These are phyloP conservation scores for Darksidea phi DNA, from an alignment of 495 filamentous ascomycete species.

Conservation along the genomic window DNA sequence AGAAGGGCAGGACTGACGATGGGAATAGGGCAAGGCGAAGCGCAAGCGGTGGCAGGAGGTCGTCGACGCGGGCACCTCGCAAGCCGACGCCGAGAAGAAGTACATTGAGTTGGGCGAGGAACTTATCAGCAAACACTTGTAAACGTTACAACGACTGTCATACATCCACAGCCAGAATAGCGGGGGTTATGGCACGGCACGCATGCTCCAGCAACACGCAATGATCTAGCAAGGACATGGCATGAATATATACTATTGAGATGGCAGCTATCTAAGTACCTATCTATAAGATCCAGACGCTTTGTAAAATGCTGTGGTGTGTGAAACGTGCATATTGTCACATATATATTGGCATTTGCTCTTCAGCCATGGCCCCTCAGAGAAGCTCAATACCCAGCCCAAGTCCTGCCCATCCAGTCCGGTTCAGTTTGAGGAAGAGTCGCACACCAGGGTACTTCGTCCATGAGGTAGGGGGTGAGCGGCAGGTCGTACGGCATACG, in stretches of 20 bases:
- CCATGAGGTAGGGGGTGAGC: conserved; percentile 58
- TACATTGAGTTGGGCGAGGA: conserved; percentile 71
- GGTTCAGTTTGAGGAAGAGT: conserved; percentile 59
- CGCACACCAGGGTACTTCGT: conserved; percentile 78
- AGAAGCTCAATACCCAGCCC: conserved; percentile 8
- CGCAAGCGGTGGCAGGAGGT: conserved; percentile 69
- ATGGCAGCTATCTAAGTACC: no score
- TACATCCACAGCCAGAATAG: no score
- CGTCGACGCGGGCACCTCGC: conserved; percentile 56
- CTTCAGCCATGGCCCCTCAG: no score
- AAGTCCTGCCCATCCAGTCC: conserved; percentile 64
- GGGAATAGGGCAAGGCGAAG: conserved; percentile 70
- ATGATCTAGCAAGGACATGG: not conserved
- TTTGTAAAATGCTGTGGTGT: no score
- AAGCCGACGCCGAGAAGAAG: conserved; percentile 65
- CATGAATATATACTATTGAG: no score
- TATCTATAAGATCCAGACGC: no score
- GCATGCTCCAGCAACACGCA: no score
- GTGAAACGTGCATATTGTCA: no score
- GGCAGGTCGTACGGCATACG: conserved; percentile 85
- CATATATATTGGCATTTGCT: no score
- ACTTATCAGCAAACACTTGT: conserved; percentile 66
- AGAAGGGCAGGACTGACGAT: not conserved
- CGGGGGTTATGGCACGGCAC: no score
- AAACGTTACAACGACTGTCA: not conserved